Evolutionary conservation across 2,329 filamentous ascomycete genomes (phyloP).

Genomic region (Colletotrichum tofieldiae): DNA sequence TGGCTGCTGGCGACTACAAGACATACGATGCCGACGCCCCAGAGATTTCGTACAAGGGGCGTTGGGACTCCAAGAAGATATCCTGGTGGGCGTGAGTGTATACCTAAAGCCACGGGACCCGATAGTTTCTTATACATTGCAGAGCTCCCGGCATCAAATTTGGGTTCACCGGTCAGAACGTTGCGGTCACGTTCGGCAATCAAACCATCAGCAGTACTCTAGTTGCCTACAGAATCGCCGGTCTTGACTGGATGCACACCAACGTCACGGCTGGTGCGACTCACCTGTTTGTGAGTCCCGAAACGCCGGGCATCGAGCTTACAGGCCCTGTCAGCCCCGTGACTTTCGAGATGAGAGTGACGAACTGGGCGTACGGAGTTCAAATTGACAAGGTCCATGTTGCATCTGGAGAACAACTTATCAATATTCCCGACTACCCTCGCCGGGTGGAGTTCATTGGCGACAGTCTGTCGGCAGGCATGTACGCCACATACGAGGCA

Average conservation of each 20-base stretch:
- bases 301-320: slow-evolving; percentile 61
- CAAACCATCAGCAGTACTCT: slow-evolving; percentile 65
- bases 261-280: slow-evolving; percentile 72
- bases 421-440: slow-evolving; percentile 57
- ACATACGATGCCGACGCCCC: slow-evolving; percentile 66
- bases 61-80: slow-evolving; percentile 73
- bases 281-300: slow-evolving; percentile 67
- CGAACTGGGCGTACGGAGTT: slow-evolving; percentile 74
- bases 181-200: slow-evolving; percentile 69
- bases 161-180: slow-evolving; percentile 67
- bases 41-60: slow-evolving; percentile 74
- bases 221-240: slow-evolving; percentile 71
- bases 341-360: slow-evolving; percentile 71
- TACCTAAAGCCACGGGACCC: slow-evolving; percentile 17
- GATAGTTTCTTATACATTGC: not conserved
- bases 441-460: slow-evolving; percentile 61
- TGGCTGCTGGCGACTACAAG: slow-evolving; percentile 52
- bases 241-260: slow-evolving; percentile 73
- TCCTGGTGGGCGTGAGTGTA: slow-evolving; percentile 72
- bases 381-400: slow-evolving; percentile 70
- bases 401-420: slow-evolving; percentile 58
- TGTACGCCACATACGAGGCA: slow-evolving; percentile 72
- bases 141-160: slow-evolving; percentile 70
- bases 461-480: slow-evolving; percentile 67
- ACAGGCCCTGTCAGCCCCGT: slow-evolving; percentile 60